A percentile compares a stretch with the other conserved stretches of the same genome.
Conservation (phyloP, 257 asterid species). For the Galeopsis tetrahit region DNA sequence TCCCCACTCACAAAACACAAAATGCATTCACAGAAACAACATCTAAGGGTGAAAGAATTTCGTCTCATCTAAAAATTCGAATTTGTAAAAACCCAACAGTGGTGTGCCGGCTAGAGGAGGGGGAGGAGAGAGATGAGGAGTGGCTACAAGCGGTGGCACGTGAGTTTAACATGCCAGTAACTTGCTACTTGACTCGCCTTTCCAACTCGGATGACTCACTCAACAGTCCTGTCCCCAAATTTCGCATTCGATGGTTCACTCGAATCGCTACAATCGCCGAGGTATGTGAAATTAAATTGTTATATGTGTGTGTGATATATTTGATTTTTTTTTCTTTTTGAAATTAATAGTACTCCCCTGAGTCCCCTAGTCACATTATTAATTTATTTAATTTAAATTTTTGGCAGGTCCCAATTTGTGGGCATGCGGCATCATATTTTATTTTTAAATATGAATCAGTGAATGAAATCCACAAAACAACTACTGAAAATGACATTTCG, state of each 20-base stretch:
- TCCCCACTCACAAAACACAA: too few species aligned
- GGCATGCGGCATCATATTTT: conserved; percentile 85
- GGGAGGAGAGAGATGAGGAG: conserved; percentile 63
- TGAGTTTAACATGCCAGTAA: conserved; percentile 75
- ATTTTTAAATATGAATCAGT: conserved; percentile 55
- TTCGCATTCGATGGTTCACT: conserved; percentile 93
- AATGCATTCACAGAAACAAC: conserved; percentile 77
- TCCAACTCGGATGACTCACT: conserved; percentile 33
- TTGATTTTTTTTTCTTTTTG: too few species aligned
- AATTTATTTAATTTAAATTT: too few species aligned
- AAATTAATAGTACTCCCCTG: too few species aligned
- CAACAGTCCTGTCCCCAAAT: conserved; percentile 39
- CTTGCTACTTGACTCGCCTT: conserved; percentile 65
- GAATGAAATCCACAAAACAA: neutral
- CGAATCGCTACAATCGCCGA: conserved; percentile 54
- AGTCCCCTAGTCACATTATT: too few species aligned
- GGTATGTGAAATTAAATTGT: conserved; percentile 36
- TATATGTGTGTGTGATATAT: too few species aligned
- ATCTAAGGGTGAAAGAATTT: conserved; percentile 56
- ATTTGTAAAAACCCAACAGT: conserved; percentile 66
- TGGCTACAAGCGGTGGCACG: conserved; percentile 89
- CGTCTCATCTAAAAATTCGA: too few species aligned
- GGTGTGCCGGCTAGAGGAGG: conserved; percentile 66
- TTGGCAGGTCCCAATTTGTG: conserved; percentile 74
- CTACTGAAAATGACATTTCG: neutral